A percentile compares a stretch with the other conserved stretches of the same genome.
phyloP scores from a whole-genome alignment of 2,329 filamentous ascomycete species.

The Leptographium procerum region DNA sequence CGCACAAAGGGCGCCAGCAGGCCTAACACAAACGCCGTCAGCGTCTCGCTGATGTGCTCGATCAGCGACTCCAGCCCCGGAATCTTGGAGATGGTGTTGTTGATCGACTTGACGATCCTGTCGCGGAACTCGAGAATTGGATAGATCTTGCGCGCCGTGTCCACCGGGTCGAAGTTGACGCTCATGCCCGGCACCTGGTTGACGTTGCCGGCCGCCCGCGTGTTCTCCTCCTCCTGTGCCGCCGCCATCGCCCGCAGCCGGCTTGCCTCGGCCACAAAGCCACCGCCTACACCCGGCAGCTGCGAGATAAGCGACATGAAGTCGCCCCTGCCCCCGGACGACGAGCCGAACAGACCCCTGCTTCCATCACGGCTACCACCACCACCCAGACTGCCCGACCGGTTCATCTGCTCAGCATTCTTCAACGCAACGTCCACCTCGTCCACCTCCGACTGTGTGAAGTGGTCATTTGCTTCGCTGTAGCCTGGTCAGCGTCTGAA shows the following conservation, averaged over 20 bases:
- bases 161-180: constrained; percentile 63
- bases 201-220: constrained; percentile 28
- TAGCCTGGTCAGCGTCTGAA: background rate
- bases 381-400: constrained; percentile 9
- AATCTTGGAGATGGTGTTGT: constrained; percentile 76
- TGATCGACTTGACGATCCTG: constrained; percentile 82
- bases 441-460: constrained; percentile 75
- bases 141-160: constrained; percentile 74
- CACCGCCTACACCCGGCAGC: constrained; percentile 58
- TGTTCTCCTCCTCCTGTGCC: constrained; percentile 51
- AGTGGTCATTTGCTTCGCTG: constrained; percentile 66
- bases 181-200: constrained; percentile 65
- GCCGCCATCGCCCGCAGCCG: constrained; percentile 49
- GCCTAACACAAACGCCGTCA: constrained; percentile 85
- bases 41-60: constrained; percentile 84
- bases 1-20: constrained; percentile 84
- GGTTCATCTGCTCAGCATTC: constrained; percentile 46
- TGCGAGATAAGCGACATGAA: constrained; percentile 66
- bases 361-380: constrained; percentile 16
- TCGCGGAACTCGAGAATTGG: constrained; percentile 91
- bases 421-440: constrained; percentile 66
- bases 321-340: constrained; percentile 29
- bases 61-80: constrained; percentile 83
- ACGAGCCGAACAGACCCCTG: constrained; percentile 23
- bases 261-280: constrained; percentile 55